Evolutionary conservation across 2,329 filamentous ascomycete genomes (phyloP).

Genomic region (Calonectria leucothoes): DNA sequence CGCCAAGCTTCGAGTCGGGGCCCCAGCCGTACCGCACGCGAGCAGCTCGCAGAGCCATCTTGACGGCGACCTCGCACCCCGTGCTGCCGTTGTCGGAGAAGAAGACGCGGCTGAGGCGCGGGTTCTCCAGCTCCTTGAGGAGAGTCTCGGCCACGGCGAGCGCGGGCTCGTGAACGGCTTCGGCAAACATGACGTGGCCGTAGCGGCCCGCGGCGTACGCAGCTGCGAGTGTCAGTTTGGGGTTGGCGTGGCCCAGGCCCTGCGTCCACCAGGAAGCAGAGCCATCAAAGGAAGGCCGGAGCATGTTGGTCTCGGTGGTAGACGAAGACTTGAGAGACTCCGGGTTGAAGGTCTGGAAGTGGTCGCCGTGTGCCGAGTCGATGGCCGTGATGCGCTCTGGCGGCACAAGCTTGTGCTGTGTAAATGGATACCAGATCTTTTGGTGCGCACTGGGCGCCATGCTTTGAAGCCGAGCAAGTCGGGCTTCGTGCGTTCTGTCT

Average conservation of each 20-base stretch:
- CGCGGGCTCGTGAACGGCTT: constrained; percentile 82
- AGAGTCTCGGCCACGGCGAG: constrained; percentile 75
- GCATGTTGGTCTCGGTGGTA: constrained; percentile 7
- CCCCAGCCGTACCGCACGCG: constrained; percentile 75
- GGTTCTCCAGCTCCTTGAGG: constrained; percentile 69
- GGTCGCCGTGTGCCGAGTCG: constrained; percentile 83
- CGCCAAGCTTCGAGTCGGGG: constrained; percentile 67
- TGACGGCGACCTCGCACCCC: constrained; percentile 84
- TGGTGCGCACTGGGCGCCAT: constrained; percentile 72
- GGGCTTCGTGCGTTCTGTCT: constrained; percentile 62
- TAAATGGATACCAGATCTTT: constrained; percentile 88
- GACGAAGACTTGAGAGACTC: background rate
- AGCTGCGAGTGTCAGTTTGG: constrained; percentile 76
- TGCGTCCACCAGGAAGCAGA: constrained; percentile 95
- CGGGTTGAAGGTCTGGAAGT: constrained; percentile 71
- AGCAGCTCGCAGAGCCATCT: constrained; percentile 83
- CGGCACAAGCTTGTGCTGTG: constrained; percentile 76
- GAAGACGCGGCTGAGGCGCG: constrained; percentile 77
- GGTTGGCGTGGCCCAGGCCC: constrained; percentile 83
- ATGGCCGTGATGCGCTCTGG: constrained; percentile 76
- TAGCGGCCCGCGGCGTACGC: constrained; percentile 87
- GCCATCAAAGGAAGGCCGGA: constrained; percentile 77
- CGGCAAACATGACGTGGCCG: constrained; percentile 90
- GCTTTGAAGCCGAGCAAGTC: constrained; percentile 68
- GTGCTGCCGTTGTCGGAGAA: constrained; percentile 89